phyloP scores from a whole-genome alignment of 1,284 basidiomycete species.

The Fomitopsis pinicola region DNA sequence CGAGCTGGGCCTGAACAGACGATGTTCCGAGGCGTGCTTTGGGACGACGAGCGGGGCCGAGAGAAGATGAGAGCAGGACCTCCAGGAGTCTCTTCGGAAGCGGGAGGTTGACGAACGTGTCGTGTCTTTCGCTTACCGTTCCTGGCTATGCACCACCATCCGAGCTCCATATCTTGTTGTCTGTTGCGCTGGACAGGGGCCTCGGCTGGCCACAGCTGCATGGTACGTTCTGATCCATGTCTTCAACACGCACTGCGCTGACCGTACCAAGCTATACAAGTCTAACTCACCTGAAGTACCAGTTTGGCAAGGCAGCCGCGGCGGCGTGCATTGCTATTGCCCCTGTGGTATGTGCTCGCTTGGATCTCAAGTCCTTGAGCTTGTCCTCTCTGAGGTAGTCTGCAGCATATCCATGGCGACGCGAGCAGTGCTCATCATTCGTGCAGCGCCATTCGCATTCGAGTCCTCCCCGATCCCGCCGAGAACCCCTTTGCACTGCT shows the following conservation, averaged over 20 bases:
- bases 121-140: neutral
- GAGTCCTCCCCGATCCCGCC: slow-evolving; percentile 19
- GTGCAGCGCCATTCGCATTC: slow-evolving; percentile 17
- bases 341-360: slow-evolving; percentile 19
- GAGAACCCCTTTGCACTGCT: slow-evolving; percentile 11
- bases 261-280: slow-evolving; percentile 28
- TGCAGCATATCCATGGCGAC: slow-evolving; percentile 47
- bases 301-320: too few species aligned
- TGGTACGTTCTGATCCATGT: too few species aligned
- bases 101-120: slow-evolving; percentile 61
- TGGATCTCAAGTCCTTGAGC: slow-evolving; percentile 35
- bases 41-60: slow-evolving; percentile 78
- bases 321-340: slow-evolving; percentile 19
- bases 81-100: slow-evolving; percentile 62
- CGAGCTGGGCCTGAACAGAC: slow-evolving; percentile 39
- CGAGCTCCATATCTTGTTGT: neutral
- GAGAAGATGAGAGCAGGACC: slow-evolving; percentile 70
- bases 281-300: too few species aligned
- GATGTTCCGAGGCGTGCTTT: slow-evolving; percentile 88
- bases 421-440: slow-evolving; percentile 39
- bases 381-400: slow-evolving; percentile 42
- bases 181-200: too few species aligned
- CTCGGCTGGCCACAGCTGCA: too few species aligned
- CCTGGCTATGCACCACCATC: neutral
- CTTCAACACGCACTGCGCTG: too few species aligned